Base-by-base conservation (phyloP, 2,329 filamentous ascomycete genomes). In the Plectosphaerella sp. region DNA sequence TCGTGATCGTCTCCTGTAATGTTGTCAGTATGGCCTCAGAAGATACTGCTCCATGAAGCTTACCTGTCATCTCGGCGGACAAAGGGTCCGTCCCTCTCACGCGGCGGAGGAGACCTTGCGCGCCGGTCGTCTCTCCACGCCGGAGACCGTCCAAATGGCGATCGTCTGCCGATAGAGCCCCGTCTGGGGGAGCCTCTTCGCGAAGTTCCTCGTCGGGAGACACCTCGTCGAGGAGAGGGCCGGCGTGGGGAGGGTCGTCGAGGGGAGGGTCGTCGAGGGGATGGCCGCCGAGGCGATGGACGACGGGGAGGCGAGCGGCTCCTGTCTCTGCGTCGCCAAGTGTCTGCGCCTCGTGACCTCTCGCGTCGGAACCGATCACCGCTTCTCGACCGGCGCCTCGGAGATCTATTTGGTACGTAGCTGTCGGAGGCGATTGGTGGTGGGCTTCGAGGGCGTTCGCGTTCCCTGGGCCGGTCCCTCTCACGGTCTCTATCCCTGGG, bases 1-100 rank as follows among this genome's bases (percentile, higher is more conserved):
- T 47, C 80, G 73, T 22, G 80, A 83, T 59, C 80, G 72, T 56
- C 78, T 73, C 64, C 77, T 79, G 57, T 56, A 24, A 50, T 41
- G 16, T 20, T 45, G 46, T 47, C 24, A 50, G 36, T 12, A 18
- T 14, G 14, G 36, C 2, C 5, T 33, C 8, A 4, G 20, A 25
- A 15, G 20, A 12, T 41, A 15, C 4, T n/a, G 5, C 8, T 6
- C 12, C 16, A 9, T 20, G 36, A 4, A 14, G 16, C 64, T 61
- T 54, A 70, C 67, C 71, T 67, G 36, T 74, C 71, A 51, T 77
- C 74, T 14, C 75, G 72, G 45, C 70, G 63, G 62, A 68, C 68
- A 50, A 62, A 61, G 47, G 60, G 67, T 61, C 36, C 67, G 59
- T 55, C 57, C 55, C 41, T 62, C 55, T 52, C 59, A 41, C 28